These are phyloP conservation scores for Suhomyces panamericanus DNA, from an alignment of 1,139 yeast species.

Conservation along the genomic window DNA sequence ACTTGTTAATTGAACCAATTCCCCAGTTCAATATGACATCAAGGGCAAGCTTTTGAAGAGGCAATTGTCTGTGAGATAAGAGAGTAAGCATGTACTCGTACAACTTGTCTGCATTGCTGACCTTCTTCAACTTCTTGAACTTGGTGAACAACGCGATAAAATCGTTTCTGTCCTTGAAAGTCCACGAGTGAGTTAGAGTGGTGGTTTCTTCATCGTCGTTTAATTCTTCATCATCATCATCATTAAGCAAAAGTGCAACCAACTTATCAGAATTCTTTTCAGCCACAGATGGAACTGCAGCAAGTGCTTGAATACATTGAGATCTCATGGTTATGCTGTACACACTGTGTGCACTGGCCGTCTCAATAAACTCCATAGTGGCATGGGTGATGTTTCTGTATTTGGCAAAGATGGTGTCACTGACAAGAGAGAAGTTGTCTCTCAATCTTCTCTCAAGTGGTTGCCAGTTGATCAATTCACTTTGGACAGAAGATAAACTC, in stretches of 20 bases:
- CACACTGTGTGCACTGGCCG: conserved; percentile 31
- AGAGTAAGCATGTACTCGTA: conserved; percentile 54
- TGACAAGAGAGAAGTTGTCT: conserved; percentile 26
- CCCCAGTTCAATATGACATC: conserved; percentile 71
- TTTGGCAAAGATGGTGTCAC: conserved; percentile 22
- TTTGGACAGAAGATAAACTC: conserved; percentile 20
- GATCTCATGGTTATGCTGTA: conserved; percentile 45
- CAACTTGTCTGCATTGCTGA: conserved; percentile 54
- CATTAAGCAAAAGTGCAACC: conserved; percentile 53
- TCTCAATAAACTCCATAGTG: conserved; percentile 36
- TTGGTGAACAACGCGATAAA: conserved; percentile 62
- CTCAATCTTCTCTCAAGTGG: conserved; percentile 34
- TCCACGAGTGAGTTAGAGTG: conserved; percentile 39
- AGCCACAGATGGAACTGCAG: conserved; percentile 60
- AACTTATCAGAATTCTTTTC: conserved; percentile 59
- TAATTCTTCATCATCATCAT: conserved; percentile 28
- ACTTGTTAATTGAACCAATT: conserved; percentile 58
- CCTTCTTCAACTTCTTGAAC: conserved; percentile 62
- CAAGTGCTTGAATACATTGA: conserved; percentile 52
- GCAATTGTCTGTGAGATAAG: conserved; percentile 61
- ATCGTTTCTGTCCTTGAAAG: conserved; percentile 60
- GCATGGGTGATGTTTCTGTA: conserved; percentile 28
- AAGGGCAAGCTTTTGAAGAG: conserved; percentile 72
- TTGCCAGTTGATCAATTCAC: conserved; percentile 28
- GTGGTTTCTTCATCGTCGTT: conserved; percentile 13